A percentile compares a stretch with the other conserved stretches of the same genome.
phyloP scores from a whole-genome alignment of 164 flowering plant genomes.

The Tetracentron sinense region DNA sequence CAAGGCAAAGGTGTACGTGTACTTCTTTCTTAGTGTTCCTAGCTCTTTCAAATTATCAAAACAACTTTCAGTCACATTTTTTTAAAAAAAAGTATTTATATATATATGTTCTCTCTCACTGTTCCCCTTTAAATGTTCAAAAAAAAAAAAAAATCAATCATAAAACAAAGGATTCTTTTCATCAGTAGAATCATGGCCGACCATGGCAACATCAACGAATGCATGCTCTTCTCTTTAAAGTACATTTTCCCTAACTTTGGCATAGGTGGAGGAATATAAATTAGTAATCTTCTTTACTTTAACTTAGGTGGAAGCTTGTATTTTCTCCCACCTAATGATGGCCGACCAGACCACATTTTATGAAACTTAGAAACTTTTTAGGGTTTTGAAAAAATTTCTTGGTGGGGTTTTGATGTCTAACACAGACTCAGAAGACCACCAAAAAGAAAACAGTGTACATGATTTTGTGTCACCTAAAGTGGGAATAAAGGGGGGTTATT shows the following conservation, averaged over 20 bases:
- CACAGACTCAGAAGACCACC: conserved; percentile 16
- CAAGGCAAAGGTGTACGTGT: no score
- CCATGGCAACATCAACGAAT: not conserved
- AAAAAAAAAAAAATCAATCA: no score
- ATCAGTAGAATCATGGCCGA: conserved; percentile 13
- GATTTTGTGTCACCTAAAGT: conserved; percentile 43
- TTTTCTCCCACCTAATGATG: conserved; percentile 44
- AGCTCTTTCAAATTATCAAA: no score
- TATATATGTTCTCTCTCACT: no score
- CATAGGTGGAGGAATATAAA: not conserved
- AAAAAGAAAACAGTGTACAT: conserved; percentile 19
- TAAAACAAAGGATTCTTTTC: no score
- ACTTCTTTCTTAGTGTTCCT: no score
- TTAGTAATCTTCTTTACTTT: conserved; percentile 6
- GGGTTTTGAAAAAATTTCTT: conserved; percentile 5
- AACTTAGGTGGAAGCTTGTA: conserved; percentile 32
- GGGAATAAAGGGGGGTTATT: conserved; percentile 19
- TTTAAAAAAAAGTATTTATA: no score
- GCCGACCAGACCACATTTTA: conserved; percentile 39
- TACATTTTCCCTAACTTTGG: no score
- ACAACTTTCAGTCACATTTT: no score
- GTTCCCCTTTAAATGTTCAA: no score
- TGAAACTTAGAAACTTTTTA: conserved; percentile 27
- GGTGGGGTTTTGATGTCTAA: conserved; percentile 33
- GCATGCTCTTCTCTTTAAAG: not conserved